Evolutionary conservation across 2,329 filamentous ascomycete genomes (phyloP).

Genomic region (Penicillium psychrosexuale): DNA sequence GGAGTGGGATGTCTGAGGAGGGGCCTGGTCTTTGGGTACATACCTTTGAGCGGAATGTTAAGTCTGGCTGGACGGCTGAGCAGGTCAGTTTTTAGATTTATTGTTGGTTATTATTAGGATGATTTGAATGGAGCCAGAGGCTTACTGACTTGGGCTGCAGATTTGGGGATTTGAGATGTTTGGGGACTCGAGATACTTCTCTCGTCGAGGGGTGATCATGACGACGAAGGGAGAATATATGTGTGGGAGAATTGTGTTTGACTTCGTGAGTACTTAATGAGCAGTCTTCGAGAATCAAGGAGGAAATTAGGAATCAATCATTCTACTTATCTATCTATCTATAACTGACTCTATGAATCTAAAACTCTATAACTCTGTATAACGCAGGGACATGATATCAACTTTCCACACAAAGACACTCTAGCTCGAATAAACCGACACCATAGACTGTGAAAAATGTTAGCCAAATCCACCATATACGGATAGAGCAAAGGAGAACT

Average conservation of each 20-base stretch:
- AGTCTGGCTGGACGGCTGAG: slow-evolving; percentile 1
- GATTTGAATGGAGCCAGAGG: too few relatives aligned
- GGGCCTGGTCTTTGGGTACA: slow-evolving; percentile 3
- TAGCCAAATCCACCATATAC: neutral
- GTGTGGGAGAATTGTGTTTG: neutral
- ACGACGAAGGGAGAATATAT: neutral
- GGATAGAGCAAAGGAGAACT: slow-evolving; percentile 8
- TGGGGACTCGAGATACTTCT: neutral
- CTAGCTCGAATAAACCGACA: slow-evolving; percentile 27
- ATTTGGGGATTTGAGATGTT: slow-evolving; percentile 7
- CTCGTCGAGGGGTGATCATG: slow-evolving; percentile 2
- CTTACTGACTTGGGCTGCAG: neutral
- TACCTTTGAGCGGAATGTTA: slow-evolving; percentile 1
- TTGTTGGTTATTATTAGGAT: too few relatives aligned
- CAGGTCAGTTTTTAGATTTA: neutral
- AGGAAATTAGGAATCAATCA: neutral
- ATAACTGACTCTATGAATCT: neutral
- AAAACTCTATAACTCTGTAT: neutral
- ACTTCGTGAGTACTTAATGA: neutral
- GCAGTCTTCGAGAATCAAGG: too few relatives aligned
- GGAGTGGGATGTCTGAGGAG: neutral
- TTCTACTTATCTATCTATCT: neutral
- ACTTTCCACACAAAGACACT: neutral
- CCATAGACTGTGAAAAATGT: slow-evolving; percentile 30
- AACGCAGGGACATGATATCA: neutral